These are phyloP conservation scores for Tilletia indica DNA, from an alignment of 1,284 basidiomycete species.

Conservation along the genomic window DNA sequence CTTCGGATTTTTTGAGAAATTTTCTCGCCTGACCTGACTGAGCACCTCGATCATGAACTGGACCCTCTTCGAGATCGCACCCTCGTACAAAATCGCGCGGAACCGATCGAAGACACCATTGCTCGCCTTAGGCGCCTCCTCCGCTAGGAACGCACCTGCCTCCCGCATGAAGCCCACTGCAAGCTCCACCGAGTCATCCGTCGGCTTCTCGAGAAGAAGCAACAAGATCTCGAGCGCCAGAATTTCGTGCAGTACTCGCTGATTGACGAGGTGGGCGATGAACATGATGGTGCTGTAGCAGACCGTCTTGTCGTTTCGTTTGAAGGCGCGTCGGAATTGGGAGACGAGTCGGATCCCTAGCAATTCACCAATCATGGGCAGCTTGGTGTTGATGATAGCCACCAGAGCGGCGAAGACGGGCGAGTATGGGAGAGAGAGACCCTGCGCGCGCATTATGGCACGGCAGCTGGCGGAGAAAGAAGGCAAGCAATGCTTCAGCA, in stretches of 20 bases:
- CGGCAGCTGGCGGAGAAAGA: constrained; percentile 56
- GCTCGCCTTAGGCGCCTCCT: constrained; percentile 91
- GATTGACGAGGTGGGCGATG: constrained; percentile 94
- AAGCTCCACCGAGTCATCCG: constrained; percentile 96
- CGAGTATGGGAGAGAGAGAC: constrained; percentile 92
- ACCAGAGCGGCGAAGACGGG: constrained; percentile 94
- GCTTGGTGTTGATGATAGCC: constrained; percentile 92
- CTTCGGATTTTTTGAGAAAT: constrained; percentile 96
- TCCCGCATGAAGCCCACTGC: constrained; percentile 96
- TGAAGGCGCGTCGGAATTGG: constrained; percentile 92
- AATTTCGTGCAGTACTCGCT: constrained; percentile 88
- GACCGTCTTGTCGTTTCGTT: constrained; percentile 95
- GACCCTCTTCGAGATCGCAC: constrained; percentile 87
- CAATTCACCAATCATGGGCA: constrained; percentile 92
- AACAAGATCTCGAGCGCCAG: constrained; percentile 92
- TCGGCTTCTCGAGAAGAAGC: constrained; percentile 87
- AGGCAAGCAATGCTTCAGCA: background rate
- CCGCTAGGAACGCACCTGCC: constrained; percentile 88
- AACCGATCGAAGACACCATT: constrained; percentile 91
- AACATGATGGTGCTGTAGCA: constrained; percentile 94
- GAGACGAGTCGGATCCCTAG: constrained; percentile 83
- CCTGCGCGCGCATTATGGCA: constrained; percentile 96
- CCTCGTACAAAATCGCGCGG: constrained; percentile 92
- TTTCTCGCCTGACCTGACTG: constrained; percentile 79
- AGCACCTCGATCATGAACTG: constrained; percentile 98